Conservation (phyloP, 2,329 filamentous ascomycete species). For the Helicocarpus griseus region DNA sequence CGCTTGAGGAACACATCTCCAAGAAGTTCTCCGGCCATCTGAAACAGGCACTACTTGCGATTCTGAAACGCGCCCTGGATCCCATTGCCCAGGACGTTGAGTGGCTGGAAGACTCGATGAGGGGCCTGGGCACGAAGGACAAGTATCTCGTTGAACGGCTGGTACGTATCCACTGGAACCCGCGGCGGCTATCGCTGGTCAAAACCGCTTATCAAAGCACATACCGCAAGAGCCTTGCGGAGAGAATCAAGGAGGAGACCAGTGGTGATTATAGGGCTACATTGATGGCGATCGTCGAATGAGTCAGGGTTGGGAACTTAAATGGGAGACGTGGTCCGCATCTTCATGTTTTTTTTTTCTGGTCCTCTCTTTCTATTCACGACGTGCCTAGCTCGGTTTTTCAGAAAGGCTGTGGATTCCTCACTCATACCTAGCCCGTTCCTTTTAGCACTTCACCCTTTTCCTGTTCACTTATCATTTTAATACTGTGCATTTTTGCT, state of each 20-base stretch:
- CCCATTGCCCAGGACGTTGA: slow-evolving; percentile 75
- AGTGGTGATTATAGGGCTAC: slow-evolving; percentile 71
- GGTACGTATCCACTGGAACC: slow-evolving; percentile 76
- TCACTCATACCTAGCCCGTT: too few relatives aligned
- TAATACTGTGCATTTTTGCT: too few relatives aligned
- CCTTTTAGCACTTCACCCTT: too few relatives aligned
- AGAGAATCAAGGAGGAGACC: slow-evolving; percentile 70
- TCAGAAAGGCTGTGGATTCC: too few relatives aligned
- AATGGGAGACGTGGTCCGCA: not conserved
- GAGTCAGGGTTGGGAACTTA: slow-evolving; percentile 6
- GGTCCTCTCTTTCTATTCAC: too few relatives aligned
- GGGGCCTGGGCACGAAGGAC: slow-evolving; percentile 79
- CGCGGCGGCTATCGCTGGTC: slow-evolving; percentile 61
- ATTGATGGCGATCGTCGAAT: slow-evolving; percentile 56
- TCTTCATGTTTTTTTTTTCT: not conserved
- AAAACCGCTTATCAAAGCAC: slow-evolving; percentile 66
- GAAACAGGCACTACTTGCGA: slow-evolving; percentile 70
- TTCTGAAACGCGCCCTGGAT: slow-evolving; percentile 68
- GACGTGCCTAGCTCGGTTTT: too few relatives aligned
- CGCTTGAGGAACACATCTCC: slow-evolving; percentile 63
- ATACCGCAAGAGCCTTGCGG: slow-evolving; percentile 57
- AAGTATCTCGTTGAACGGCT: slow-evolving; percentile 66
- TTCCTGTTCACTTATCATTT: too few relatives aligned
- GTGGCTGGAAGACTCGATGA: slow-evolving; percentile 79
- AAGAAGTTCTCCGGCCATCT: slow-evolving; percentile 89